Evolutionary conservation across 805 yeast species (phyloP).

Genomic region (Zygoascus ofunaensis): DNA sequence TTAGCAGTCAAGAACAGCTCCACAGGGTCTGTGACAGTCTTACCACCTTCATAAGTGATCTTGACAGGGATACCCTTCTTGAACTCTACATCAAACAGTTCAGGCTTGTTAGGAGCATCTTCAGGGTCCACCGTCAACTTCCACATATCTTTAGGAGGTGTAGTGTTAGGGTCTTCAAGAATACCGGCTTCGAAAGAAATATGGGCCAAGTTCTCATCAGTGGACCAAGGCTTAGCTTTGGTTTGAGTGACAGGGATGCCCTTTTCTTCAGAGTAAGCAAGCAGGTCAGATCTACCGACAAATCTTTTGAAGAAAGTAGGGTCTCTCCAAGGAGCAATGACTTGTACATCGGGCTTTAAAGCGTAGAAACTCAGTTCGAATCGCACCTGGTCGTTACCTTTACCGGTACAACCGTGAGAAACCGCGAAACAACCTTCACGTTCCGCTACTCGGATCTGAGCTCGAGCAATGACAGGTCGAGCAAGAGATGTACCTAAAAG

Average conservation of each 20-base stretch:
- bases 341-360: constrained; percentile 90
- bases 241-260: constrained; percentile 94
- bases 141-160: constrained; percentile 99
- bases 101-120: constrained; percentile 92
- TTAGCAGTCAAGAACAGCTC: constrained; percentile 90
- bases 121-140: constrained; percentile 91
- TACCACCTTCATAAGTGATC: constrained; percentile 53
- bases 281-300: constrained; percentile 94
- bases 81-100: constrained; percentile 74
- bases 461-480: constrained; percentile 97
- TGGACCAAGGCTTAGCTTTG: constrained; percentile 98
- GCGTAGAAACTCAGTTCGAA: constrained; percentile 97
- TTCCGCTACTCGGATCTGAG: constrained; percentile 95
- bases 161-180: constrained; percentile 94
- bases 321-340: constrained; percentile 99
- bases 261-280: constrained; percentile 89
- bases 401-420: constrained; percentile 98
- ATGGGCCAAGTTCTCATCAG: constrained; percentile 98
- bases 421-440: constrained; percentile 98
- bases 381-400: constrained; percentile 99
- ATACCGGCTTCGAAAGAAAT: constrained; percentile 99
- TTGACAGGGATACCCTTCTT: constrained; percentile 82
- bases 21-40: constrained; percentile 72
- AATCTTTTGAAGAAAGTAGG: constrained; percentile 90
- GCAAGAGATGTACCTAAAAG: constrained; percentile 96